Conservation (phyloP, 148 eudicot species). For the Diospyros lotus region DNA sequence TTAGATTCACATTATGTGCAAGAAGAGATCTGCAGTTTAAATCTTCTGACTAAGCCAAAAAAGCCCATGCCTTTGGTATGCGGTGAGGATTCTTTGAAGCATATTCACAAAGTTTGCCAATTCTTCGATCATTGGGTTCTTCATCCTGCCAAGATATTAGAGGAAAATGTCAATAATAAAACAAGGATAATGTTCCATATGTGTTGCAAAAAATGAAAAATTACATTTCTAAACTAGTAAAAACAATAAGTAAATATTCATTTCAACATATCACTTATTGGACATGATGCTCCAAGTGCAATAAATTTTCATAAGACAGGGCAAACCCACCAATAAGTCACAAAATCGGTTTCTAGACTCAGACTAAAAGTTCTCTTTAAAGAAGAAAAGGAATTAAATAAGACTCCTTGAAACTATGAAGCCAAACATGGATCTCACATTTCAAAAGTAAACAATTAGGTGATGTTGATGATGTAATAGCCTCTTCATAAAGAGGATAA, state of each 20-base stretch:
- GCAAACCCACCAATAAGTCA: not conserved
- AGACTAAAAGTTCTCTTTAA: not conserved
- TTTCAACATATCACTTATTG: not conserved
- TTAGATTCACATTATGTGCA: not conserved
- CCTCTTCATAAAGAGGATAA: not conserved
- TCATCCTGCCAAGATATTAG: slow-evolving; percentile 46
- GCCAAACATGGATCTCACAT: not conserved
- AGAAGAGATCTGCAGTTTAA: not conserved
- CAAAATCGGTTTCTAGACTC: not conserved
- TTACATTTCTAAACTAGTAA: not conserved
- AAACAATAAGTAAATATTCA: not conserved
- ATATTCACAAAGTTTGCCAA: slow-evolving; percentile 85
- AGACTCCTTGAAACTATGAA: not conserved
- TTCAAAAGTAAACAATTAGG: not conserved
- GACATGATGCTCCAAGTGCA: not conserved
- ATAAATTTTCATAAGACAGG: not conserved
- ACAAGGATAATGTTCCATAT: not conserved
- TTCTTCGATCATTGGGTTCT: slow-evolving; percentile 75
- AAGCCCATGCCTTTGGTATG: slow-evolving; percentile 58
- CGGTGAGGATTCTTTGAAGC: slow-evolving; percentile 83
- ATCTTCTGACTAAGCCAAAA: not conserved
- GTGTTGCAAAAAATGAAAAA: not conserved
- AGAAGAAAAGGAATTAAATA: not conserved
- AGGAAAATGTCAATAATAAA: not conserved
- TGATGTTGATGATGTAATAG: not conserved